Percentiles rank a stretch among this genome's conserved stretches.
These are phyloP conservation scores for Suillus subalutaceus DNA, from an alignment of 768 basidiomycete genomes.

Conservation along the genomic window DNA sequence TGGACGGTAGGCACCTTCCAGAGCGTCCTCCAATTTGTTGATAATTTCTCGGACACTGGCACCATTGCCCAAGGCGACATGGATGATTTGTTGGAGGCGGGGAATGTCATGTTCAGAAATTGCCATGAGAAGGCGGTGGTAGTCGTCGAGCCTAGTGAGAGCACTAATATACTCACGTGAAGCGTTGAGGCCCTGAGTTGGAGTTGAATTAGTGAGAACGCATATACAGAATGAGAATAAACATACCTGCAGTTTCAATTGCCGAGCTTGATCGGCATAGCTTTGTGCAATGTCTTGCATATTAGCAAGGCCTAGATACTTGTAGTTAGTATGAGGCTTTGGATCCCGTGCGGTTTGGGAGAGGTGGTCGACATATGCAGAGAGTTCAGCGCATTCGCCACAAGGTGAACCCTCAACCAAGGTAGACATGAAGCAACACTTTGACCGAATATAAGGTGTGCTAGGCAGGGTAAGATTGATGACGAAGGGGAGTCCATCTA, in stretches of 20 bases:
- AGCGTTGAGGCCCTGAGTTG: too few relatives aligned
- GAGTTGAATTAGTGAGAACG: too few relatives aligned
- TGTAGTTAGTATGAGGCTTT: neutral
- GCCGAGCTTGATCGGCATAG: neutral
- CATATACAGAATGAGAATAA: neutral
- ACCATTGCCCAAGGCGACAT: slow-evolving; percentile 14
- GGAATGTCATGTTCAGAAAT: slow-evolving; percentile 11
- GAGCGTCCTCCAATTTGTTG: slow-evolving; percentile 10
- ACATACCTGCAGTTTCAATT: neutral
- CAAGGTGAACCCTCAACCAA: neutral
- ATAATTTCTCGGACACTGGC: slow-evolving; percentile 11
- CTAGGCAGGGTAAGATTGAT: too few relatives aligned
- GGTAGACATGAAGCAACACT: neutral
- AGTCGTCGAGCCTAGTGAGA: neutral
- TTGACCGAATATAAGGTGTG: neutral
- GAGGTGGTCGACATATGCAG: neutral
- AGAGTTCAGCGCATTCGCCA: neutral
- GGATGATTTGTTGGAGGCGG: slow-evolving; percentile 10
- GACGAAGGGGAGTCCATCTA: neutral
- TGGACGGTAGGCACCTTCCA: slow-evolving; percentile 6
- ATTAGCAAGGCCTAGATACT: neutral
- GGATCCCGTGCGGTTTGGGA: neutral
- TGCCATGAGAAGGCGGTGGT: slow-evolving; percentile 11
- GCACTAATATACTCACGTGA: too few relatives aligned
- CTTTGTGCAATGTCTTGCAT: neutral